Evolutionary conservation across 1,139 yeast species (phyloP), one percentile per base, ranked within the genome.

Genomic region (Suhomyces maxii): DNA sequence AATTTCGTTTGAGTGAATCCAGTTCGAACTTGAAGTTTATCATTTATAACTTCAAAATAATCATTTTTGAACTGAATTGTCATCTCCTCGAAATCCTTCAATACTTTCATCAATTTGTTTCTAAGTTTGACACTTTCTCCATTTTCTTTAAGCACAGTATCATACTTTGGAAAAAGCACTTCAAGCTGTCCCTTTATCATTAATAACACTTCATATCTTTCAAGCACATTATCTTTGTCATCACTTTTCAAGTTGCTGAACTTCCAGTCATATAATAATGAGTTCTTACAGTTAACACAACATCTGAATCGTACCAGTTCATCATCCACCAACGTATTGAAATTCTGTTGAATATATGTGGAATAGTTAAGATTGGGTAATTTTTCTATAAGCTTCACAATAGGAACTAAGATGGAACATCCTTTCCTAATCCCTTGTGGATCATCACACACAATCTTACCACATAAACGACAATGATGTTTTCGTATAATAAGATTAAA

Each of bases 401-500:
- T 56, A 0, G 91, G 89, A 0, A 89, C 84, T 48, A 83, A 80
- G 56, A 84, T 80, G 0, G 97, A 89, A 63, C 98, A 91, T 8
- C 58, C 53, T 44, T 61, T 55, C 12, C 75, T 53, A 38, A 61
- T 62, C 2, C 67, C 67, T 34, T 53, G 57, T 0, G 77, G 59
- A 56, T 84, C 86, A 35, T 87, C 95, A 67, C 98, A 91, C 0
- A 89, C 90, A 1, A 87, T 79, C 31, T 67, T 61, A 0, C 98
- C 98, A 68, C 98, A 93, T 32, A 89, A 64, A 32, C 96, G 71
- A 61, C 97, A 89, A 61, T 89, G 97, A 60, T 93, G 98, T 55
- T 88, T 89, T 47, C 97, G 72, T 18, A 81, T 61, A 6, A 85
- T 62, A 40, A 86, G 67, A 28, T 75, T 75, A 62, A 89, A 93